Percentiles rank a stretch among this genome's conserved stretches.
Evolutionary conservation across 208 protist genomes (phyloP).

Genomic region (Crithidia fasciculata): DNA sequence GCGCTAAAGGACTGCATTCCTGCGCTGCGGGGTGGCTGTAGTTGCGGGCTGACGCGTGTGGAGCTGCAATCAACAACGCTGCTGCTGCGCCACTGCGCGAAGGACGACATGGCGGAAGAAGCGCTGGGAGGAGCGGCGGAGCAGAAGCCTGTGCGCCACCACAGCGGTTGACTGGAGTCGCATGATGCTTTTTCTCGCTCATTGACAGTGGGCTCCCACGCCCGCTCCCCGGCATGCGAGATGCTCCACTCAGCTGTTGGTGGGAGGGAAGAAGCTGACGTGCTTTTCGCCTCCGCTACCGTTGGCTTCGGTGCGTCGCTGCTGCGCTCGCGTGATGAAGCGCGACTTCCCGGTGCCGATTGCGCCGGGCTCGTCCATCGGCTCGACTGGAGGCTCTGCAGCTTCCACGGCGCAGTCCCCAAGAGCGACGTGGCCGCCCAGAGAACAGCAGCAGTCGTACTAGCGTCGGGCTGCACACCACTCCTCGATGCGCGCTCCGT

Average conservation of each 20-base stretch:
- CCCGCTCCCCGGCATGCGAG: background rate
- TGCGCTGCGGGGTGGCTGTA: slow-evolving; percentile 4
- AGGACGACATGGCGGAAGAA: background rate
- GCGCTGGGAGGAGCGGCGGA: background rate
- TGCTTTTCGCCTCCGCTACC: background rate
- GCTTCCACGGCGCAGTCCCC: slow-evolving; percentile 24
- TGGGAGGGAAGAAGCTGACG: background rate
- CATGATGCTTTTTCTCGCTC: no score
- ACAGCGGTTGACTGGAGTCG: no score
- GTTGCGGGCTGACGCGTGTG: slow-evolving; percentile 2
- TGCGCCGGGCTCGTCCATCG: slow-evolving; percentile 6
- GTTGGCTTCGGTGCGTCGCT: background rate
- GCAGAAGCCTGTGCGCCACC: background rate
- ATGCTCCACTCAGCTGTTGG: background rate
- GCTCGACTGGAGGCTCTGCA: slow-evolving; percentile 21
- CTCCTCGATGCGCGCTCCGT: background rate
- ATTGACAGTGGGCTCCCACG: background rate
- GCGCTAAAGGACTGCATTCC: background rate
- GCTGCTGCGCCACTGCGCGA: slow-evolving; percentile 1
- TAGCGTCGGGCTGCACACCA: background rate
- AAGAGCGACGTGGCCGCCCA: slow-evolving; percentile 32
- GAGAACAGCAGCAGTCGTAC: slow-evolving; percentile 19
- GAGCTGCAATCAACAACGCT: background rate
- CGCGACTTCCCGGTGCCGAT: slow-evolving; percentile 21
- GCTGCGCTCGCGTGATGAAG: slow-evolving; percentile 22